These are phyloP conservation scores for Pyrenophora graminea DNA, from an alignment of 2,329 filamentous ascomycete species.

Conservation along the genomic window DNA sequence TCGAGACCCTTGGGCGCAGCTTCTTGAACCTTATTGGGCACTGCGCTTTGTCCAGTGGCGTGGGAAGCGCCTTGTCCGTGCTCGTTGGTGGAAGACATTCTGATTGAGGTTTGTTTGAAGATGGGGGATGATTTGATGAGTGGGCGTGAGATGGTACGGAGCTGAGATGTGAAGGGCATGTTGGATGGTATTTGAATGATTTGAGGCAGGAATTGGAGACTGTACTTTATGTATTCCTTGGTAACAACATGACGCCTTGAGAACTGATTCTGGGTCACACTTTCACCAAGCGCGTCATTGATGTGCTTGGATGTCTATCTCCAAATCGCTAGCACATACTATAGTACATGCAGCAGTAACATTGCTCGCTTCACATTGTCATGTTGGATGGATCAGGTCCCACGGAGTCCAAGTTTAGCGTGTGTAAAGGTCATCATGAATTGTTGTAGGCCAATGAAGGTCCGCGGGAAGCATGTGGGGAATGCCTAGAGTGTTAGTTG, in stretches of 20 bases:
- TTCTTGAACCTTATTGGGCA: constrained; percentile 48
- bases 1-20: constrained; percentile 46
- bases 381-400: not conserved
- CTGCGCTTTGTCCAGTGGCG: constrained; percentile 47
- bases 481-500: not conserved
- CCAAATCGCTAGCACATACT: not conserved
- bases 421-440: not conserved
- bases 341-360: not conserved
- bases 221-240: constrained; percentile 9
- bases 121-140: constrained; percentile 18
- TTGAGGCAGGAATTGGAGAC: not conserved
- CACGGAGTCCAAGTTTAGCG: not conserved
- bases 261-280: not conserved
- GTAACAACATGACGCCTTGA: not conserved
- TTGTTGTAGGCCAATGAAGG: not conserved
- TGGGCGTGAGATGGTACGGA: constrained; percentile 25
- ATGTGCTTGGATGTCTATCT: not conserved
- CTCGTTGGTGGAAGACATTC: constrained; percentile 40
- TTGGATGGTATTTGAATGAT: constrained; percentile 5
- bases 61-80: constrained; percentile 50
- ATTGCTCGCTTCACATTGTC: not conserved
- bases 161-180: constrained; percentile 27
- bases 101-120: constrained; percentile 21
- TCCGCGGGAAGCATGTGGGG: constrained; percentile 1
- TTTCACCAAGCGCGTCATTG: constrained; percentile 6